Conservation (phyloP, 1,284 basidiomycete genomes). For the Malassezia restricta region DNA sequence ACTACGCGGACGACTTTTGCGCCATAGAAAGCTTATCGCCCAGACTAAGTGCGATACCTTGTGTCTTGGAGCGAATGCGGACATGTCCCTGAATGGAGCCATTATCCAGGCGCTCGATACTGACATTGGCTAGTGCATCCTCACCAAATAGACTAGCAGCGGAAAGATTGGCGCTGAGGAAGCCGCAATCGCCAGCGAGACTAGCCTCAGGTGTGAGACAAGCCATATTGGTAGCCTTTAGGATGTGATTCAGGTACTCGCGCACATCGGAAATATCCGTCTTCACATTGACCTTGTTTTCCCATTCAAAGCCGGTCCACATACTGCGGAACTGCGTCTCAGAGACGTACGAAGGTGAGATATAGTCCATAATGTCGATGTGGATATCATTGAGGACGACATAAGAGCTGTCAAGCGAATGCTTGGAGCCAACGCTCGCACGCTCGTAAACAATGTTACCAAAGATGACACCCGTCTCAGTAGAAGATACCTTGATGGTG, state of each 20-base stretch:
- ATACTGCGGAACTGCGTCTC: constrained; percentile 74
- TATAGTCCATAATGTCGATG: constrained; percentile 99
- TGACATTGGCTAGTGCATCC: constrained; percentile 90
- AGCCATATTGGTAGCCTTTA: constrained; percentile 82
- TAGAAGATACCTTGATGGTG: constrained; percentile 75
- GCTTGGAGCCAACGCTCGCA: constrained; percentile 28
- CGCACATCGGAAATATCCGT: constrained; percentile 69
- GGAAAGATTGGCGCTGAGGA: constrained; percentile 86
- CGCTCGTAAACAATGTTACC: constrained; percentile 90
- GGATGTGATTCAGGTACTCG: constrained; percentile 70
- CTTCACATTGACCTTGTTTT: constrained; percentile 87
- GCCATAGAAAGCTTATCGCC: constrained; percentile 62
- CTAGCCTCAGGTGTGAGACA: constrained; percentile 89
- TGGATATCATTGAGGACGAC: constrained; percentile 88
- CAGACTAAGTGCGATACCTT: constrained; percentile 69
- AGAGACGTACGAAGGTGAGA: constrained; percentile 89
- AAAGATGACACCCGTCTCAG: constrained; percentile 95
- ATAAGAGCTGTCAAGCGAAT: constrained; percentile 55
- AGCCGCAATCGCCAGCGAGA: constrained; percentile 79
- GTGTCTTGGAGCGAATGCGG: constrained; percentile 41
- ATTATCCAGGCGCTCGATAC: constrained; percentile 74
- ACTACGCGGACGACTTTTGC: too few species aligned
- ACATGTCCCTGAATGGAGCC: constrained; percentile 45
- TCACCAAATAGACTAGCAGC: constrained; percentile 86
- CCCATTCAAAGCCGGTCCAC: constrained; percentile 99